These are phyloP conservation scores for Venturia carpophila DNA, from an alignment of 2,329 filamentous ascomycete genomes.

Conservation along the genomic window DNA sequence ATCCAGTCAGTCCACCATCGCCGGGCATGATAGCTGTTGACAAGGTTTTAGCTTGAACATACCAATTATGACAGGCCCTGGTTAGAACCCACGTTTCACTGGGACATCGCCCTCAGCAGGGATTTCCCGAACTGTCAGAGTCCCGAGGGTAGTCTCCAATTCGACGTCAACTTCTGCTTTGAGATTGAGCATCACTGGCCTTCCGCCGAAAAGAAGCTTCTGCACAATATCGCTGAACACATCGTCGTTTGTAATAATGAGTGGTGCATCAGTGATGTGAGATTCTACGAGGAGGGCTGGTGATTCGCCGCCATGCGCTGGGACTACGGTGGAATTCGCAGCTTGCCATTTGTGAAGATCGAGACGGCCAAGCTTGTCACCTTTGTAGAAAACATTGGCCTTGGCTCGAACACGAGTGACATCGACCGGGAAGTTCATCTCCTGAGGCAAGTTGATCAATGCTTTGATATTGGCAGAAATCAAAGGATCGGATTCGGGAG, in stretches of 20 bases:
- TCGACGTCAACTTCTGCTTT: slow-evolving; percentile 75
- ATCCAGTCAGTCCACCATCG: slow-evolving; percentile 27
- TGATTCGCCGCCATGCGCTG: slow-evolving; percentile 45
- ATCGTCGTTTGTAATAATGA: slow-evolving; percentile 72
- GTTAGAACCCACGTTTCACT: slow-evolving; percentile 77
- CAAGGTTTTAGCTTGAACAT: slow-evolving; percentile 25
- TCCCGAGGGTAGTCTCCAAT: slow-evolving; percentile 72
- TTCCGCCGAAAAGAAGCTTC: slow-evolving; percentile 65
- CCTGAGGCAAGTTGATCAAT: slow-evolving; percentile 67
- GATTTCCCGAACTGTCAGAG: slow-evolving; percentile 72
- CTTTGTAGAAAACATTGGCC: slow-evolving; percentile 73
- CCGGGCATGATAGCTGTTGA: slow-evolving; percentile 48
- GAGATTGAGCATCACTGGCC: slow-evolving; percentile 63
- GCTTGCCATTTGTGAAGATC: slow-evolving; percentile 75
- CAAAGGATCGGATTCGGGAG: slow-evolving; percentile 64
- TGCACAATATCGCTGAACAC: slow-evolving; percentile 75
- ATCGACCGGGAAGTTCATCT: slow-evolving; percentile 78
- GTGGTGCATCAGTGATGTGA: slow-evolving; percentile 65
- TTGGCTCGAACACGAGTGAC: slow-evolving; percentile 69
- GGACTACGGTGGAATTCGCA: slow-evolving; percentile 68
- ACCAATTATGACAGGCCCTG: slow-evolving; percentile 28
- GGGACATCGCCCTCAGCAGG: slow-evolving; percentile 77
- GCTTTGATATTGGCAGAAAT: slow-evolving; percentile 80
- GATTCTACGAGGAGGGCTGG: slow-evolving; percentile 67
- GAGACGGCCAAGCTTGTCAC: slow-evolving; percentile 70